Conservation (phyloP, 495 filamentous ascomycete species). For the Aspergillus sparsus region DNA sequence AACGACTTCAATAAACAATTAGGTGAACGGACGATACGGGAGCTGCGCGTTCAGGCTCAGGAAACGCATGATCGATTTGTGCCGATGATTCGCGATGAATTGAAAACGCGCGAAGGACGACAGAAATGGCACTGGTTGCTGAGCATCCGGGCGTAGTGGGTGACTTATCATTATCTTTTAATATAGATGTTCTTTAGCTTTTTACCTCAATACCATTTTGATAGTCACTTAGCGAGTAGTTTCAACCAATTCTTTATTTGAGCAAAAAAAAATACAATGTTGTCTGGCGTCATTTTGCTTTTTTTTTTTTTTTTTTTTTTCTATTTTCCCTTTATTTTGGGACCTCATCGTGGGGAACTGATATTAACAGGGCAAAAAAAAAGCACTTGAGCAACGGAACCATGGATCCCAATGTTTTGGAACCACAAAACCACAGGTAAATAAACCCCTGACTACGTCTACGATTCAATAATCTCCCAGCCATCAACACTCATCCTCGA, state of each 20-base stretch:
- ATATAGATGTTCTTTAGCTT: no score
- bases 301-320: not conserved
- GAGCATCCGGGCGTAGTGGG: conserved; percentile 12
- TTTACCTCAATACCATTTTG: no score
- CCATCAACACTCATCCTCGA: not conserved
- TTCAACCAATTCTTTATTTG: no score
- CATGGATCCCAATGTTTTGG: conserved; percentile 14
- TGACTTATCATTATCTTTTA: no score
- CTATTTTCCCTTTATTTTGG: no score
- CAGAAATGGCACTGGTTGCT: conserved; percentile 29
- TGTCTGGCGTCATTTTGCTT: no score
- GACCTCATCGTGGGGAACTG: not conserved
- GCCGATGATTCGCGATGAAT: conserved; percentile 7
- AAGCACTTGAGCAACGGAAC: conserved; percentile 4
- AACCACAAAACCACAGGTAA: conserved; percentile 11
- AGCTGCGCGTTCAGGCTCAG: conserved; percentile 21
- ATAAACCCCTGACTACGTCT: conserved; percentile 12
- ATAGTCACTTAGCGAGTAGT: no score
- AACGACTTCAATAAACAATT: conserved; percentile 19
- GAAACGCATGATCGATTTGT: conserved; percentile 1
- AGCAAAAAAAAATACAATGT: no score
- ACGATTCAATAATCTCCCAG: not conserved
- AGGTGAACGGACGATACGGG: conserved; percentile 14
- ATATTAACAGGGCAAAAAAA: not conserved
- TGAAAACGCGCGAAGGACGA: conserved; percentile 25